A percentile compares a stretch with the other conserved stretches of the same genome.
These are phyloP conservation scores for Jaapia argillacea DNA, from an alignment of 768 basidiomycete species.

Conservation along the genomic window DNA sequence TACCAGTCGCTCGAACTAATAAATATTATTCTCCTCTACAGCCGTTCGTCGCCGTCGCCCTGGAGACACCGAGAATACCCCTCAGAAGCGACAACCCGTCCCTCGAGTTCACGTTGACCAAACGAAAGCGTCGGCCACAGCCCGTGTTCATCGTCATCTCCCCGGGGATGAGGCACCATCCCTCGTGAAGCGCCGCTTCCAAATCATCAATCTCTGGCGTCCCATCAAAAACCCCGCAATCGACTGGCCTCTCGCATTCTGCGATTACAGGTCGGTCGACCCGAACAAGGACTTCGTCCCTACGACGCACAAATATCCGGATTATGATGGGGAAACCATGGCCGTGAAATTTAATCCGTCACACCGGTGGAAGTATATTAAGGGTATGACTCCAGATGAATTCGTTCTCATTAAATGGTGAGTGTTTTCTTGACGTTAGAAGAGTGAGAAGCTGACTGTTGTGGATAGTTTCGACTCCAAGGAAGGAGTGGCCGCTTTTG, in stretches of 20 bases:
- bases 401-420: conserved; percentile 39
- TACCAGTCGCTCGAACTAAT: background rate
- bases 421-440: conserved; percentile 3
- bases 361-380: conserved; percentile 37
- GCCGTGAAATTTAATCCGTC: conserved; percentile 25
- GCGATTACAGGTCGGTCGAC: conserved; percentile 36
- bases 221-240: conserved; percentile 33
- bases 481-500: conserved; percentile 37
- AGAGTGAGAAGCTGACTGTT: background rate
- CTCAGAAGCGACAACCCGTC: conserved; percentile 34
- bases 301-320: conserved; percentile 27
- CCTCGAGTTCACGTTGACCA: conserved; percentile 35
- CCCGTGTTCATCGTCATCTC: conserved; percentile 33
- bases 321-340: conserved; percentile 33
- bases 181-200: conserved; percentile 34
- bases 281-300: conserved; percentile 25
- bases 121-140: conserved; percentile 26
- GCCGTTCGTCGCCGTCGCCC: conserved; percentile 33
- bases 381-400: conserved; percentile 34
- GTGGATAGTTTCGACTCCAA: conserved; percentile 21
- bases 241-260: conserved; percentile 40
- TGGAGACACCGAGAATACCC: conserved; percentile 22
- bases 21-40: conserved; percentile 9
- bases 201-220: conserved; percentile 47
- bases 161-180: conserved; percentile 26